These are phyloP conservation scores for Aquilaria sinensis DNA, from an alignment of 345 rosid species.

Conservation along the genomic window DNA sequence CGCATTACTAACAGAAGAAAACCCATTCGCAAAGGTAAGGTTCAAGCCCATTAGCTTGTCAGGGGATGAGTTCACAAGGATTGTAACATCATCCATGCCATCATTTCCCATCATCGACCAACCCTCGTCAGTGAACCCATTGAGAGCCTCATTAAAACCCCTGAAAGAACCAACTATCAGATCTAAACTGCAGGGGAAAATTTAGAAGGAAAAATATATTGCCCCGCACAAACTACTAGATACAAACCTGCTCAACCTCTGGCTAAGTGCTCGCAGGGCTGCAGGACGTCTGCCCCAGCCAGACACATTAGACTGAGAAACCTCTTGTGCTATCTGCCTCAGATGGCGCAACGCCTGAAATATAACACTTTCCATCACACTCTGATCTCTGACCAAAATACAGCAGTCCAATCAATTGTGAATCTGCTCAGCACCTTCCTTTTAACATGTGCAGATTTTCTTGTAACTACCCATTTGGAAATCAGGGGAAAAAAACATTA, in stretches of 20 bases:
- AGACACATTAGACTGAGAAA: constrained; percentile 68
- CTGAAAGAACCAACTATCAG: constrained; percentile 31
- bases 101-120: constrained; percentile 92
- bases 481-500: not conserved
- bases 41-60: constrained; percentile 93
- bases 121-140: constrained; percentile 95
- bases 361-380: not conserved
- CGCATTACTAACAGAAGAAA: constrained; percentile 70
- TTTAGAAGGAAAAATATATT: not conserved
- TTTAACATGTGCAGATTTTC: not conserved
- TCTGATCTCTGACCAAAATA: not conserved
- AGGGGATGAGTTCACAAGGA: constrained; percentile 88
- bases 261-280: constrained; percentile 87
- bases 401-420: too few relatives aligned
- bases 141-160: constrained; percentile 96
- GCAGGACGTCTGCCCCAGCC: constrained; percentile 98
- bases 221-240: constrained; percentile 3
- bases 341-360: constrained; percentile 86
- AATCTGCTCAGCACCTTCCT: too few relatives aligned
- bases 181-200: not conserved
- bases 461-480: not conserved
- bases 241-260: constrained; percentile 90
- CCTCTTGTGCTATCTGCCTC: constrained; percentile 92
- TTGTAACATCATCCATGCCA: constrained; percentile 94
- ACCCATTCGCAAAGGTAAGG: constrained; percentile 78